These are phyloP conservation scores for Botryotinia convoluta DNA, from an alignment of 2,329 filamentous ascomycete genomes.

Conservation along the genomic window DNA sequence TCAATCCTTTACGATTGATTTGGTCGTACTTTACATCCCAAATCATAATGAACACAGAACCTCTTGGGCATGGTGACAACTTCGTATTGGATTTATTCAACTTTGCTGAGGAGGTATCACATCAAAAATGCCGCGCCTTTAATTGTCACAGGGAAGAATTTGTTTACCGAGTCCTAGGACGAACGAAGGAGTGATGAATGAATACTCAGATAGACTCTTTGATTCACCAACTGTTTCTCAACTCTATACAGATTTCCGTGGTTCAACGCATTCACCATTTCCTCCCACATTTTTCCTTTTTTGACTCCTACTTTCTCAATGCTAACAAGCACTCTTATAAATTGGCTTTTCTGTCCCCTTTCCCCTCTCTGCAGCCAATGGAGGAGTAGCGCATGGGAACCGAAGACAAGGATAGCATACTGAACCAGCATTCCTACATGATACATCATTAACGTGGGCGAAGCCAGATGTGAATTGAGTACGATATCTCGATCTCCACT, in stretches of 20 bases:
- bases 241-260: not conserved
- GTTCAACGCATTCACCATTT: not conserved
- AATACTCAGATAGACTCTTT: not conserved
- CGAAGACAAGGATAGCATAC: accelerated
- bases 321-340: not conserved
- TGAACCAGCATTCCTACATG: not conserved
- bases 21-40: accelerated
- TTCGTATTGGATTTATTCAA: not conserved
- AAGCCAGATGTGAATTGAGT: not conserved
- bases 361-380: not conserved
- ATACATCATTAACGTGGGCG: not conserved
- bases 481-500: not conserved
- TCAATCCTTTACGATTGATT: accelerated
- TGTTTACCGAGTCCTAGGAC: accelerated
- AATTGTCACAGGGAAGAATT: not conserved
- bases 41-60: not conserved
- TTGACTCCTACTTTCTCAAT: not conserved
- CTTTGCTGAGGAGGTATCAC: not conserved
- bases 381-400: accelerated
- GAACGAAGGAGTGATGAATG: too few species aligned
- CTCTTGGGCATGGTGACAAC: not conserved
- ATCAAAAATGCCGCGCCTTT: not conserved
- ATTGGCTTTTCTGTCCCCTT: not conserved
- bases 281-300: not conserved
- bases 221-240: not conserved